Base-by-base conservation (phyloP, 2,329 filamentous ascomycete species). In the Nannizziopsis arthrosporioides region DNA sequence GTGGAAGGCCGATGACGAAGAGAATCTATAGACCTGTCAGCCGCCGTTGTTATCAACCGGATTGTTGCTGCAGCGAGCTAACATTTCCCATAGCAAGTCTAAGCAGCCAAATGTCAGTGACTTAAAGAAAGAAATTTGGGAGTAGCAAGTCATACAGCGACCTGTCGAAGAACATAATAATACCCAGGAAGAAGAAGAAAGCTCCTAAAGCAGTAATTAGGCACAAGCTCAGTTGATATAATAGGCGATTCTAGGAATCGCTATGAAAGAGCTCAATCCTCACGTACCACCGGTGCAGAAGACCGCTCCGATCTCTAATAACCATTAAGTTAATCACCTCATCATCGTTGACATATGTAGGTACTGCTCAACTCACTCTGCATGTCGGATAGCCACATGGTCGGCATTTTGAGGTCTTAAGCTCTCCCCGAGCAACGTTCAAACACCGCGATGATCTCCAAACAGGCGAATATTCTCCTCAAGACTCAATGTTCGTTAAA, bases 31-130 rank as follows among this genome's bases (percentile, higher is more conserved):
- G 3, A 37, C 2, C 10, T 10, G 9, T 18, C 3, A 32, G 38
- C 2, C 22, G 22, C 7, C 7, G 7, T 27, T 27, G 4, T 27
- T 27, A 27, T 27, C 22, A 27, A 27, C 22, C 3, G 7, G 7
- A 27, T 7, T 3, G 3, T 27, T 27, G 3, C 22, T 27, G 22
- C 22, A 7, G 22, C 22, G 22, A 27, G 22, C 22, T 27, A 77
- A 90, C 84, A 63, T 96, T 96, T 71, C 92, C 92, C 92, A 96
- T 96, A 57, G 90, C 90, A 49, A 98, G 80, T 80, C 85, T 92
- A 55, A 35, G 37, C 9, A 18, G 11, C 2, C 43, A n/a, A 22
- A 42, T 14, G 41, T 47, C 41, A 48, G 53, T 14, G 43, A 7
- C 18, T 53, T 2, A 6, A 41, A n/a, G 17, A 47, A 49, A 41